Evolutionary conservation across 2,329 filamentous ascomycete species (phyloP).

Genomic region (Nothopassalora personata): DNA sequence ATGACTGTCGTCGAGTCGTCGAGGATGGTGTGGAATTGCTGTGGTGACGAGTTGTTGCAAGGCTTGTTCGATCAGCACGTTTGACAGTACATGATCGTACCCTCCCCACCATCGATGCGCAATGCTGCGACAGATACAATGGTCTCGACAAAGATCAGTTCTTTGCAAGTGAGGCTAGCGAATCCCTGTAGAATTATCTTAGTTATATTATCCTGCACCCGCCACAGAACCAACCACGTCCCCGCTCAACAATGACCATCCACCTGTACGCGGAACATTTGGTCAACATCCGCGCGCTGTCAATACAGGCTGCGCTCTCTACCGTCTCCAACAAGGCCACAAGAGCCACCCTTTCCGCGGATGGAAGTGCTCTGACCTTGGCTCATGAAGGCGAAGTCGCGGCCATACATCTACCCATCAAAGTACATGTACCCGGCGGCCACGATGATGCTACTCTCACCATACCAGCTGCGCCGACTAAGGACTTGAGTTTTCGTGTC

Average conservation of each 20-base stretch:
- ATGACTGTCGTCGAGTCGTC: background rate
- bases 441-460: constrained; percentile 40
- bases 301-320: constrained; percentile 50
- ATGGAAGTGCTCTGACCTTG: constrained; percentile 41
- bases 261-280: constrained; percentile 56
- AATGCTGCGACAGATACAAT: background rate
- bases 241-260: constrained; percentile 23
- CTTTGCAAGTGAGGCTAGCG: background rate
- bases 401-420: constrained; percentile 44
- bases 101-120: background rate
- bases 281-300: constrained; percentile 56
- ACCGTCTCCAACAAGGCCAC: constrained; percentile 41
- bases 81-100: background rate
- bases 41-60: background rate
- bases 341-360: constrained; percentile 40
- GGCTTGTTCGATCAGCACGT: background rate
- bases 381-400: constrained; percentile 43
- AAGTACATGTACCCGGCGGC: constrained; percentile 41
- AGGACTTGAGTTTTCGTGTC: constrained; percentile 51
- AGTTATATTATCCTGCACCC: background rate
- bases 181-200: background rate
- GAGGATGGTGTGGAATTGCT: background rate
- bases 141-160: background rate
- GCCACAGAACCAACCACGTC: background rate
- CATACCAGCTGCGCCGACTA: constrained; percentile 44